These are phyloP conservation scores for Apiotrichum sp. DNA, from an alignment of 1,284 basidiomycete genomes.

Conservation along the genomic window DNA sequence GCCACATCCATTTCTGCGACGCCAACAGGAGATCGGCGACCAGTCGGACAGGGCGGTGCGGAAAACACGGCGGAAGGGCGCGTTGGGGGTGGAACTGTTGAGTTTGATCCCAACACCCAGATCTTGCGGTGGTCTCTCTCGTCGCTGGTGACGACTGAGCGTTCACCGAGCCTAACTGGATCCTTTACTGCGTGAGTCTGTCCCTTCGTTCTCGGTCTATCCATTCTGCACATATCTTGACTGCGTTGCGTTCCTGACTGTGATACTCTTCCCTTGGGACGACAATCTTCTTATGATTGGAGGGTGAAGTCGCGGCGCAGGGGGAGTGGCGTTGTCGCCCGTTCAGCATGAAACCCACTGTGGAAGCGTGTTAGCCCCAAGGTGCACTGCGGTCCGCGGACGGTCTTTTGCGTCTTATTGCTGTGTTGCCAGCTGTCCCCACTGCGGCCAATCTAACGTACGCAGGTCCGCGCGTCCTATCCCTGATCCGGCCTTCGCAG, in stretches of 20 bases:
- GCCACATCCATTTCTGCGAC: slow-evolving; percentile 53
- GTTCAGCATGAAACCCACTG: too few species aligned
- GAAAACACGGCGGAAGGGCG: slow-evolving; percentile 31
- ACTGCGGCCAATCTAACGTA: neutral
- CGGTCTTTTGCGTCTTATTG: too few species aligned
- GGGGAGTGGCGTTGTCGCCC: too few species aligned
- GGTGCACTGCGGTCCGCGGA: too few species aligned
- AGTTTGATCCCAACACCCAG: slow-evolving; percentile 64
- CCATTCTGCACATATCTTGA: too few species aligned
- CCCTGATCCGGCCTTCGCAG: slow-evolving; percentile 64
- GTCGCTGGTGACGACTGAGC: slow-evolving; percentile 61
- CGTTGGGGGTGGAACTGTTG: slow-evolving; percentile 64
- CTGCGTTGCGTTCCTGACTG: too few species aligned
- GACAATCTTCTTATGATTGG: too few species aligned
- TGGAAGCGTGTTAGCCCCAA: too few species aligned
- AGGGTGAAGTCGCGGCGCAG: too few species aligned
- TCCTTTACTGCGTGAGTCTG: slow-evolving; percentile 56
- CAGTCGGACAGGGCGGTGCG: slow-evolving; percentile 20
- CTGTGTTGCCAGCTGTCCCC: too few species aligned
- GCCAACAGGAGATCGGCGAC: slow-evolving; percentile 37
- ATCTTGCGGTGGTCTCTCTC: slow-evolving; percentile 69
- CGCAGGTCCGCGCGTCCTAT: slow-evolving; percentile 33
- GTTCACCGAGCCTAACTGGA: slow-evolving; percentile 64
- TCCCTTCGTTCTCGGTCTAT: too few species aligned
- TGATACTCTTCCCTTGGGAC: too few species aligned